Percentiles rank a stretch among this genome's conserved stretches.
Evolutionary conservation across 1,284 basidiomycete genomes (phyloP).

Genomic region (Apiotrichum veenhuisii): DNA sequence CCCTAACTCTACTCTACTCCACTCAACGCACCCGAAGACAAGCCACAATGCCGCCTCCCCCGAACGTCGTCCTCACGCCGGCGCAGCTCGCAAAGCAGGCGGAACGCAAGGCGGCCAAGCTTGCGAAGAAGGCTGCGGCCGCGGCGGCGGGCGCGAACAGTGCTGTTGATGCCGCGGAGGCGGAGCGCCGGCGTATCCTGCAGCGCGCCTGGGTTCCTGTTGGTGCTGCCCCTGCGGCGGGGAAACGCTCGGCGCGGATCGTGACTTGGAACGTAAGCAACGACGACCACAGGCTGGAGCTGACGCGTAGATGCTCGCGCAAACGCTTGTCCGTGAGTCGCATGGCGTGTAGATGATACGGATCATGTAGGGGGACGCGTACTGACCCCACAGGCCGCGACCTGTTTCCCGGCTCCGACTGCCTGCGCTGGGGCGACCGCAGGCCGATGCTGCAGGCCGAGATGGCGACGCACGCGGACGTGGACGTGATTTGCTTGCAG

Average conservation of each 20-base stretch:
- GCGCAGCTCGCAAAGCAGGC: conserved; percentile 42
- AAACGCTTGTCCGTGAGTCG: conserved; percentile 48
- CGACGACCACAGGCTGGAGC: not conserved
- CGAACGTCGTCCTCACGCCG: conserved; percentile 29
- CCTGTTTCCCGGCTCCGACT: conserved; percentile 73
- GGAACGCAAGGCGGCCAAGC: conserved; percentile 41
- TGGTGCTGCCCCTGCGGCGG: conserved; percentile 54
- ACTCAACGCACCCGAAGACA: too few relatives aligned
- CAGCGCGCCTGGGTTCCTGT: conserved; percentile 46
- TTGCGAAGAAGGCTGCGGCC: conserved; percentile 36
- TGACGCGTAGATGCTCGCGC: conserved; percentile 54
- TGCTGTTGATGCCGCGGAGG: conserved; percentile 14
- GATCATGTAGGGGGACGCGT: too few relatives aligned
- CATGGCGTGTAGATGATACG: not conserved
- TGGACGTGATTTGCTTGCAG: conserved; percentile 80
- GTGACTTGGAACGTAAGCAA: conserved; percentile 54
- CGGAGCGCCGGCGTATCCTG: conserved; percentile 31
- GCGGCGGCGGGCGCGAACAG: conserved; percentile 9
- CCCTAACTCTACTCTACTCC: not conserved
- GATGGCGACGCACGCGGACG: conserved; percentile 57
- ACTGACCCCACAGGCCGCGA: conserved; percentile 60
- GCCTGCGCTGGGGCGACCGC: conserved; percentile 67
- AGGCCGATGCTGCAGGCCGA: conserved; percentile 72
- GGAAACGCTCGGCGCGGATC: conserved; percentile 66
- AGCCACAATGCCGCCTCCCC: conserved; percentile 10